phyloP scores from a whole-genome alignment of 2,329 filamentous ascomycete species.

The Paecilomyces formosus region DNA sequence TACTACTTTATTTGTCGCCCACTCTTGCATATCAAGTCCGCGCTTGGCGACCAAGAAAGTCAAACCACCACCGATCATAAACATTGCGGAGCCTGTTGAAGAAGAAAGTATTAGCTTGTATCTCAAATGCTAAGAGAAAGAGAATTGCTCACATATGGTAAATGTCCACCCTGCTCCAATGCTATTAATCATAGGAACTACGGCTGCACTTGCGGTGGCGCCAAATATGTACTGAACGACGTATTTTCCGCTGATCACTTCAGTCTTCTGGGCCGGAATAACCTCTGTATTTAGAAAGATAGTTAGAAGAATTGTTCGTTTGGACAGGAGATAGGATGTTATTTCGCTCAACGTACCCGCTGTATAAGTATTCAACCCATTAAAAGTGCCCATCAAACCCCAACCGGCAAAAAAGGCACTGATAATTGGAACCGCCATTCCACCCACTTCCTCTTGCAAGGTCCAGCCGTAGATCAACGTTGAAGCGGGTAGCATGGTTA shows the following conservation, averaged over 20 bases:
- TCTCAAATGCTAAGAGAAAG: constrained; percentile 34
- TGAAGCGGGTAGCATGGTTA: constrained; percentile 51
- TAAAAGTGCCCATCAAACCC: constrained; percentile 67
- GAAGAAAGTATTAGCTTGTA: constrained; percentile 4
- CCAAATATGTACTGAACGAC: constrained; percentile 69
- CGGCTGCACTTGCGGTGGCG: constrained; percentile 60
- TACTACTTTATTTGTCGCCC: constrained; percentile 7
- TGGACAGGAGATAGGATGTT: background rate
- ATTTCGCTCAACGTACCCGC: constrained; percentile 16
- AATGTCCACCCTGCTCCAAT: constrained; percentile 78
- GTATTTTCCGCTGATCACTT: constrained; percentile 75
- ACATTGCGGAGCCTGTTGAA: constrained; percentile 19
- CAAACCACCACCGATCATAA: constrained; percentile 18
- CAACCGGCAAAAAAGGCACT: constrained; percentile 66
- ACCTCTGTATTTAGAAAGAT: constrained; percentile 40
- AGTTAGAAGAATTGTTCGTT: background rate
- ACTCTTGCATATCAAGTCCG: constrained; percentile 26
- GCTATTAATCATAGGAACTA: constrained; percentile 61
- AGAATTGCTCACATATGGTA: constrained; percentile 51
- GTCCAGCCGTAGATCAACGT: constrained; percentile 64
- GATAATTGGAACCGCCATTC: constrained; percentile 55
- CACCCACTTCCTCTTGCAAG: constrained; percentile 47
- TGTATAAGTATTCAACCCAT: constrained; percentile 64
- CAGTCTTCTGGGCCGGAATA: constrained; percentile 47
- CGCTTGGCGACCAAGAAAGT: constrained; percentile 21